Conservation (phyloP, 2,329 filamentous ascomycete species). For the Aspergillus jensenii region DNA sequence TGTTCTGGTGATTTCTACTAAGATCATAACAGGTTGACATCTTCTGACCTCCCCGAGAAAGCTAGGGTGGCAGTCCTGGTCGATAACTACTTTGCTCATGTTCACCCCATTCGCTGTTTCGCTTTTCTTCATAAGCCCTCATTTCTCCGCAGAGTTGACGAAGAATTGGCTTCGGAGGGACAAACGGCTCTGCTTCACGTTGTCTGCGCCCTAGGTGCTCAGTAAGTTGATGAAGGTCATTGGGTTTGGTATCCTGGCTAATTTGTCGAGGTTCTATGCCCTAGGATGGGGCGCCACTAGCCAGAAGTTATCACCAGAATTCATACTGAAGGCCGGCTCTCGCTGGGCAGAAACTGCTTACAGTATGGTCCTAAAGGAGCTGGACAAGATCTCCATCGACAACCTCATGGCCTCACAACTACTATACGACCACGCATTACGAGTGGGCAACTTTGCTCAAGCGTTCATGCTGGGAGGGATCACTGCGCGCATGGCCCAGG, state of each 20-base stretch:
- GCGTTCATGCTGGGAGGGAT: conserved; percentile 11
- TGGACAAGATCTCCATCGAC: conserved; percentile 11
- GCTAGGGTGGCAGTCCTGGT: background rate
- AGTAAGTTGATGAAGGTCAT: background rate
- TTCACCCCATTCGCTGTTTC: conserved; percentile 11
- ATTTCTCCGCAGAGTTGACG: conserved; percentile 6
- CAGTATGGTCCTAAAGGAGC: background rate
- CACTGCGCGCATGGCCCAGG: conserved; percentile 9
- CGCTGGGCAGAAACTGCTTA: conserved; percentile 4
- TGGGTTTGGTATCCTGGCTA: background rate
- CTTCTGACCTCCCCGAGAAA: background rate
- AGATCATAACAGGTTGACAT: background rate
- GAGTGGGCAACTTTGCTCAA: conserved; percentile 7
- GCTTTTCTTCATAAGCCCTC: conserved; percentile 9
- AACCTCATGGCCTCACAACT: conserved; percentile 9
- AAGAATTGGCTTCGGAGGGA: background rate
- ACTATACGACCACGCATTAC: conserved; percentile 7
- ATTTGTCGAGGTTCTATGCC: conserved; percentile 5
- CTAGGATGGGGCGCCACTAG: background rate
- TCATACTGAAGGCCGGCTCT: conserved; percentile 1
- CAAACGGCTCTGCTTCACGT: background rate
- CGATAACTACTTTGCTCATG: conserved; percentile 6
- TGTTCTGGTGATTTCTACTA: background rate
- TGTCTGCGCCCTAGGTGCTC: conserved; percentile 7
- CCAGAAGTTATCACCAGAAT: background rate